Evolutionary conservation across 805 yeast species (phyloP).

Genomic region (Zygotorulaspora florentina): DNA sequence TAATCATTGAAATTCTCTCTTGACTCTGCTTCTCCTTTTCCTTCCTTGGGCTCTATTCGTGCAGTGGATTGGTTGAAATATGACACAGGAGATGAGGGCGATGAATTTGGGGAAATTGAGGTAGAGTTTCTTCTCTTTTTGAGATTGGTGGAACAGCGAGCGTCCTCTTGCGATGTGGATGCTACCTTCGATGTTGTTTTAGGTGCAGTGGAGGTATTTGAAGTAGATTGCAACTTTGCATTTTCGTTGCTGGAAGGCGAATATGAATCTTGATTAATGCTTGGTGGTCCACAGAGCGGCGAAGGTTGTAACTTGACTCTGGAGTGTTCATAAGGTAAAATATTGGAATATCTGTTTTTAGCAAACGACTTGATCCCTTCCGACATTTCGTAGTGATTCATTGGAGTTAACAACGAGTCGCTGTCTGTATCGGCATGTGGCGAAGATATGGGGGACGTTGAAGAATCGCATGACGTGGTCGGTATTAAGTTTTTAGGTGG

Average conservation of each 20-base stretch:
- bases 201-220: neutral
- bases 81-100: conserved; percentile 7
- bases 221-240: neutral
- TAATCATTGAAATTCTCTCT: conserved; percentile 46
- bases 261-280: neutral
- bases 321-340: conserved; percentile 79
- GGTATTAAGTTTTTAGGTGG: conserved; percentile 1
- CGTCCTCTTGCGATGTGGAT: neutral
- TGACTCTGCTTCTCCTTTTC: conserved; percentile 8
- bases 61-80: conserved; percentile 8
- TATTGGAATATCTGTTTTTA: conserved; percentile 83
- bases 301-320: conserved; percentile 51
- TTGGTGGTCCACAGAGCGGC: conserved; percentile 23
- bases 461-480: conserved; percentile 1
- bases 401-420: conserved; percentile 27
- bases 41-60: neutral
- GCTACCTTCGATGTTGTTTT: too few relatives aligned
- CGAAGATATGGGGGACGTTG: conserved; percentile 5
- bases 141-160: neutral
- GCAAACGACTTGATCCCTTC: conserved; percentile 74
- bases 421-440: conserved; percentile 15
- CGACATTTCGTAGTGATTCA: conserved; percentile 41
- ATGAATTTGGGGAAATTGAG: neutral
- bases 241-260: neutral
- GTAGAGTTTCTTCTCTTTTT: conserved; percentile 8